Base-by-base conservation (phyloP, 805 yeast species). In the Barnettozyma botsteinii region DNA sequence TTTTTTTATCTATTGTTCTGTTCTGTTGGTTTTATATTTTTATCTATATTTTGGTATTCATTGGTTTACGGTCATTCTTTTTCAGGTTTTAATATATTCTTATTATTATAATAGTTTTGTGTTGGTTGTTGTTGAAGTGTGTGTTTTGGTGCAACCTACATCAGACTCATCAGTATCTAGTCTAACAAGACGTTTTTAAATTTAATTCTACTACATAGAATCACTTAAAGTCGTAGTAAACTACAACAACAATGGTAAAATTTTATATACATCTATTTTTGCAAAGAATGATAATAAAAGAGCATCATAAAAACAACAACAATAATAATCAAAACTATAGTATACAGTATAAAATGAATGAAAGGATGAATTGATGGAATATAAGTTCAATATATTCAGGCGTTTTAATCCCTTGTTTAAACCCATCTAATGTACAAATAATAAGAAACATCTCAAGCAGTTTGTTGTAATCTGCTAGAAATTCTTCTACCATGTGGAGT, bases 401-500 rank as follows among this genome's bases (percentile, higher is more conserved):
- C n/a, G n/a, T n/a, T 23, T 11, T 14, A 12, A 15, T 12, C 28
- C 26, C n/a, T 18, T 15, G 6, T 10, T 21, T 32, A n/a, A n/a
- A 24, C 39, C 39, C 39, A 23, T 36, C 33, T 36, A 36, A 30
- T 36, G 19, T 36, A 36, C 39, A 36, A 23, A 21, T 20, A 14
- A 28, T 27, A 22, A 14, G 21, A 15, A 18, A 11, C 22, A 21
- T 13, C 15, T 7, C 19, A 30, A 22, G 25, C n/a, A 15, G 24
- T 26, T 15, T 50, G 53, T 42, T 62, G 65, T 33, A 77, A 54
- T 57, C 86, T 87, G 22, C 85, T 77, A 66, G 85, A 74, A 45
- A 91, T 88, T 56, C 97, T 77, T 59, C 96, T 75, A n/a, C 97
- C 98, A 60, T 91, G 96, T 3, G 97, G 97, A 14, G 97, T 89